Conservation (phyloP, 2,329 filamentous ascomycete species). For the Fusarium sp. region DNA sequence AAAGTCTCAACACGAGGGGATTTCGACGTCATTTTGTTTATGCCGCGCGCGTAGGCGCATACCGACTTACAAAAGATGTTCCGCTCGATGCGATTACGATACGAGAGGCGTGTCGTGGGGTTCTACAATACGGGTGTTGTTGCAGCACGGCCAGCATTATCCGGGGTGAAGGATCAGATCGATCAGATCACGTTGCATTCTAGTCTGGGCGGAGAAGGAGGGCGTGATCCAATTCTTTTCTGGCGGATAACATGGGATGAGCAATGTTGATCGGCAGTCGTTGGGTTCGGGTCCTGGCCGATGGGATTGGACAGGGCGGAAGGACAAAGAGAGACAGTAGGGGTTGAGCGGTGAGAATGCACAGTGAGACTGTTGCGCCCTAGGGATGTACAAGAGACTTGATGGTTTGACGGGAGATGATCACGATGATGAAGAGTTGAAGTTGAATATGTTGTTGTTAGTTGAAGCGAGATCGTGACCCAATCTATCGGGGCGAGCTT, state of each 20-base stretch:
- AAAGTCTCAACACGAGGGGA: background rate
- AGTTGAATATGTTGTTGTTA: conserved; percentile 3
- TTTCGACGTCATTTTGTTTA: conserved; percentile 27
- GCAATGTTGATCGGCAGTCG: conserved; percentile 25
- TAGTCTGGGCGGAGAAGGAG: conserved; percentile 21
- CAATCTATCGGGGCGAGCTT: conserved; percentile 8
- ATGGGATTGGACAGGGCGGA: background rate
- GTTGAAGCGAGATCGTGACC: conserved; percentile 13
- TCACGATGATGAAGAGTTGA: background rate
- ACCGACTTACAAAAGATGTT: background rate
- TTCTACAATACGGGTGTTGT: conserved; percentile 12
- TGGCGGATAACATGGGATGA: conserved; percentile 2
- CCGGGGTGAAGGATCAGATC: conserved; percentile 28
- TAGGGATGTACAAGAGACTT: background rate
- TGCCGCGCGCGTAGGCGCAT: conserved; percentile 35
- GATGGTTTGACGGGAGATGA: background rate
- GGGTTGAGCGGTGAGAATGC: conserved; percentile 2
- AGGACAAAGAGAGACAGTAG: conserved; percentile 18
- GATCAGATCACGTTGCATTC: conserved; percentile 39
- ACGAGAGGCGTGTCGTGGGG: conserved; percentile 4
- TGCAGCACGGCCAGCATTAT: conserved; percentile 31
- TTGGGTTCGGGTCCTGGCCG: background rate
- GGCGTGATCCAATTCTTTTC: conserved; percentile 1
- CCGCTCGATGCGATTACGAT: background rate
- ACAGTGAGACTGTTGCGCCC: background rate